Evolutionary conservation across 352 stramenopile genomes (phyloP), one percentile per base, ranked within the genome.

Genomic region (Globisporangium irregulare): DNA sequence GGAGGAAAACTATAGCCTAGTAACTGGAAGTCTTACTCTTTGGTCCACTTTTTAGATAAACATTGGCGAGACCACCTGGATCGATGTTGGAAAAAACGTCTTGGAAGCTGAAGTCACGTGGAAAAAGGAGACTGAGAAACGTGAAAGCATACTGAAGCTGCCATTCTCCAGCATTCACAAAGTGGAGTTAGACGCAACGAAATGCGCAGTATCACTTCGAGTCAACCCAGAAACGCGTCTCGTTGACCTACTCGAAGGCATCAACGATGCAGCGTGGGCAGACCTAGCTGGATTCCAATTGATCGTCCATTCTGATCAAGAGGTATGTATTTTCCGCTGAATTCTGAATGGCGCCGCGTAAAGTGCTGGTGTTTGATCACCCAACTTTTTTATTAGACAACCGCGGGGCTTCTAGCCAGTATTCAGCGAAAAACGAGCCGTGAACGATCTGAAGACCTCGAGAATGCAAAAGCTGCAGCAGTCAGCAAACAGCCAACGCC

Each of bases 51-150:
- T 50, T 53, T 65, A 72, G 69, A 68, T 72, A 9, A 15, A 62
- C 24, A 18, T 69, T 24, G 64, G 69, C 20, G 54, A 64, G 50
- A 55, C 4, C 56, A 1, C 29, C 22, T 82, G 76, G 76, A 64
- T 80, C 24, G 76, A 82, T 38, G n/a, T 74, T 36, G 76, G 76
- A 7, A 68, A 71, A 1, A 29, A 58, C 4, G 53, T 68, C 0
- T 41, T 81, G 46, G 75, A 81, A 59, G 55, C 66, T 32, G 75
- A 81, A 50, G 38, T 72, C 18, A 62, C 43, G 22, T 46, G 46
- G n/a, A 20, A 61, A 6, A 62, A 22, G 7, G 43, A 38, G 4
- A 18, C 32, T 9, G 46, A 73, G 58, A 51, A 63, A 22, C n/a
- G 56, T 3, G 58, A 63, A 24, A 51, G 59, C 48, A 56, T 69